These are phyloP conservation scores for Asclepias syriaca DNA, from an alignment of 257 asterid species.

Conservation along the genomic window DNA sequence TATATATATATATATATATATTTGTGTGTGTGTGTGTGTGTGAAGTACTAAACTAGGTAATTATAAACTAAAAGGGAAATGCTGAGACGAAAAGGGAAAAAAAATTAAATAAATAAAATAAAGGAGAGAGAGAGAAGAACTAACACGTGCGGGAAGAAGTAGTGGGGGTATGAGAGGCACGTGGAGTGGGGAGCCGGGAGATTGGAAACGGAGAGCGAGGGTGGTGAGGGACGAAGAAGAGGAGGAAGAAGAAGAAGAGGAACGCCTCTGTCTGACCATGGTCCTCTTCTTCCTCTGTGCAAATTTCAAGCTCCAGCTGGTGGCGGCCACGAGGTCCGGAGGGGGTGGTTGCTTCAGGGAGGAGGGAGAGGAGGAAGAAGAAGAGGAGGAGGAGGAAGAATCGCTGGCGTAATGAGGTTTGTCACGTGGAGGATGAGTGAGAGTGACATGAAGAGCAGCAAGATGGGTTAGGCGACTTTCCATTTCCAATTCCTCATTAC, in stretches of 20 bases:
- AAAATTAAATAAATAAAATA: too few species aligned
- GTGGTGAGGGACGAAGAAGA: neutral
- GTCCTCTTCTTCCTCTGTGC: slow-evolving; percentile 7
- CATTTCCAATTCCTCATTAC: slow-evolving; percentile 6
- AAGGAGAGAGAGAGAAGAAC: neutral
- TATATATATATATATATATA: too few species aligned
- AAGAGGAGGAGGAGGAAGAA: neutral
- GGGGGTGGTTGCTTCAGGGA: neutral
- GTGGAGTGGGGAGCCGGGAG: slow-evolving; percentile 8
- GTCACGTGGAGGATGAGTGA: neutral
- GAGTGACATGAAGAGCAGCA: neutral
- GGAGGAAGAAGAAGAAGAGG: neutral
- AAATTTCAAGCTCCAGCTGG: neutral
- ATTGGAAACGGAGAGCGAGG: neutral
- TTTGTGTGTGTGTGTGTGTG: neutral
- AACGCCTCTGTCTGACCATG: neutral
- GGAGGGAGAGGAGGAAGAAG: neutral
- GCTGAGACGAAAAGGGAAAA: neutral
- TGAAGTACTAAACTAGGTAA: neutral
- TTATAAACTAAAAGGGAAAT: neutral
- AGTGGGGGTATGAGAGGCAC: slow-evolving; percentile 7
- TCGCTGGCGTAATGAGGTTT: neutral
- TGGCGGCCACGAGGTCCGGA: slow-evolving; percentile 3
- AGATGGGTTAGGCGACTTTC: neutral
- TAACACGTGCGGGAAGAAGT: slow-evolving; percentile 9